phyloP scores from a whole-genome alignment of 306 rosid species.

The Herpetospermum pedunculosum region DNA sequence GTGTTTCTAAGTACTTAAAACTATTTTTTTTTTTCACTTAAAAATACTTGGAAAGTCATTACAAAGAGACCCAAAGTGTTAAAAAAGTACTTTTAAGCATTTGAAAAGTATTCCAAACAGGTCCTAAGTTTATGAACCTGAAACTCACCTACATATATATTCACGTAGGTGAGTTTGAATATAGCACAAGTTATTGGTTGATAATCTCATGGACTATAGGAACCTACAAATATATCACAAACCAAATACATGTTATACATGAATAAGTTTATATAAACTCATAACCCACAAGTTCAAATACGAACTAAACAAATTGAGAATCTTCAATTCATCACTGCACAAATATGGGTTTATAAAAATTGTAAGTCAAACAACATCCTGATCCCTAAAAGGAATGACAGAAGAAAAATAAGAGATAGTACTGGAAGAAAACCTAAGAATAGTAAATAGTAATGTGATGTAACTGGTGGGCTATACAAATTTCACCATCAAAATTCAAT shows the following conservation, averaged over 20 bases:
- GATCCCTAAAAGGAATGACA: not conserved
- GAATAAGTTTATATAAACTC: not conserved
- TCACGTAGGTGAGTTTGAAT: not conserved
- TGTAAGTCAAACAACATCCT: not conserved
- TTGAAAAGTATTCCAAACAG: too few relatives aligned
- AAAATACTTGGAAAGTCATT: too few relatives aligned
- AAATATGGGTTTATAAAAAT: not conserved
- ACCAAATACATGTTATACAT: not conserved
- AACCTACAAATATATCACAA: not conserved
- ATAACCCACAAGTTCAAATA: not conserved
- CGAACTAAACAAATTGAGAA: not conserved
- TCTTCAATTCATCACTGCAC: not conserved
- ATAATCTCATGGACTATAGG: not conserved
- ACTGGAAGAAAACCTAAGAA: constrained; percentile 11
- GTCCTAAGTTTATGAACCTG: too few relatives aligned
- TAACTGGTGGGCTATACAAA: constrained; percentile 20
- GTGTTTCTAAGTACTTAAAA: too few relatives aligned
- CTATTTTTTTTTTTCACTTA: too few relatives aligned
- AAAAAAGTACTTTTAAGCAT: too few relatives aligned
- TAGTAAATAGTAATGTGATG: constrained; percentile 33
- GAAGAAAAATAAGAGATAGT: not conserved
- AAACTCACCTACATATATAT: not conserved
- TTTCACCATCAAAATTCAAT: constrained; percentile 17
- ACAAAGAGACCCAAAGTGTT: too few relatives aligned
- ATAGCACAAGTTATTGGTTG: not conserved